Evolutionary conservation across 2,329 filamentous ascomycete genomes (phyloP), one percentile per base, ranked within the genome.

Genomic region (Apiospora koreana): DNA sequence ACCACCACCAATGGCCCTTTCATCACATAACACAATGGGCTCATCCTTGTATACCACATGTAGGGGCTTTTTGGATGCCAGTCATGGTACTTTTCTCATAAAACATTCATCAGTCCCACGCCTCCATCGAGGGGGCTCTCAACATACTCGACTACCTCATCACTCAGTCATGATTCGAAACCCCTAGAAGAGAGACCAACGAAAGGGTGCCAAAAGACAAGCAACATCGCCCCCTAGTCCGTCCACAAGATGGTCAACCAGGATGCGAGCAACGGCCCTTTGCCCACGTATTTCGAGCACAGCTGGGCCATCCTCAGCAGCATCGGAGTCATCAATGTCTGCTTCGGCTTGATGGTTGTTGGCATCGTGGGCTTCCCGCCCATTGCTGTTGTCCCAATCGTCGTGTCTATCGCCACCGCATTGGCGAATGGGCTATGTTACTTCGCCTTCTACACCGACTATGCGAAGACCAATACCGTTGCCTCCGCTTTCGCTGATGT

Each of bases 261-360:
- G 54, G 31, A 38, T 4, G 9, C 54, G 18, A n/a, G 31, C 28
- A n/a, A 38, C 28, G 54, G 31, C 31, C 28, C 54, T n/a, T 18
- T 62, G 42, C 65, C 65, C n/a, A 50, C 80, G 5, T 84, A 83
- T 69, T 84, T 80, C 69, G 83, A 84, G 75, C 75, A 81, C 69
- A 81, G 82, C 76, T 84, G 83, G 83, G 79, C 82, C 25, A 83
- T 84, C 41, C 79, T 86, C 69, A 85, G 82, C 75, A 82, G 80
- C 65, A 80, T 85, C 71, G 82, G 83, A 41, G 73, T 83, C n/a
- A 75, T 78, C 25, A 83, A 82, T 70, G 75, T 81, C 35, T 71
- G 84, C 41, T 80, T 83, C 54, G 80, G 82, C 2, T 69, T 80
- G 31, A 75, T 83, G 69, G 77, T 84, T 18, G 74, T 79, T 45